Evolutionary conservation across 345 rosid species (phyloP), one percentile per base, ranked within the genome.

Genomic region (Dimocarpus longan): DNA sequence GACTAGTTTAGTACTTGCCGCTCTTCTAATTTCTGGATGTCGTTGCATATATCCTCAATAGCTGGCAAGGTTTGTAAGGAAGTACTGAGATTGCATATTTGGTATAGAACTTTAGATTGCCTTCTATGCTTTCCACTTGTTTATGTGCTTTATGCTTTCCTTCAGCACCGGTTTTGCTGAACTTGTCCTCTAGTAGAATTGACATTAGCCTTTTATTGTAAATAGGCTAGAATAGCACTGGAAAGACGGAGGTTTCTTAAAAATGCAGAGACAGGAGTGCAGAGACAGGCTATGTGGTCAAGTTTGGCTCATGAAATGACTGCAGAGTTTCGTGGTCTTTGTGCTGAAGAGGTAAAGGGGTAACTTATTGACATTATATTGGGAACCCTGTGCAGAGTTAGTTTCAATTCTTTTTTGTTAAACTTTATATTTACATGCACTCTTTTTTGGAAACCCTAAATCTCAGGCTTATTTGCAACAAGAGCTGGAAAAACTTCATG

Each of bases 281-380:
- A 94, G 57, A 93, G 95, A 78, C 99, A 96, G 79, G 98, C 97
- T 18, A 96, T 92, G 98, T 96, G 99, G 99, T 94, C 99, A 74
- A 94, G 88, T 87, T 87, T 96, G 87, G 99, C 99, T 70, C 98
- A 96, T 87, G 98, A 96, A 88, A 94, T 96, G 99, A 96, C 99
- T 75, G 99, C 97, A 70, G 99, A 96, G 79, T 96, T 96, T 80
- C 97, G 99, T 88, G 95, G 99, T 77, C 95, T 96, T 76, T 96
- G 99, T 85, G 99, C 99, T 69, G 99, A 96, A 85, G 99, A 96
- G 98, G 99, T 94, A 82, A 71, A 74, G 63, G 37, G 44, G 62
- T 78, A 76, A 42, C 73, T 59, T 18, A 21, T 76, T 73, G 39
- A 70, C 66, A 40, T 50, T 63, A 44, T 74, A 18, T 7, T 6